Percentiles rank a stretch among this genome's conserved stretches.
phyloP scores from a whole-genome alignment of 805 yeast genomes.

The Ogataea kodamae region DNA sequence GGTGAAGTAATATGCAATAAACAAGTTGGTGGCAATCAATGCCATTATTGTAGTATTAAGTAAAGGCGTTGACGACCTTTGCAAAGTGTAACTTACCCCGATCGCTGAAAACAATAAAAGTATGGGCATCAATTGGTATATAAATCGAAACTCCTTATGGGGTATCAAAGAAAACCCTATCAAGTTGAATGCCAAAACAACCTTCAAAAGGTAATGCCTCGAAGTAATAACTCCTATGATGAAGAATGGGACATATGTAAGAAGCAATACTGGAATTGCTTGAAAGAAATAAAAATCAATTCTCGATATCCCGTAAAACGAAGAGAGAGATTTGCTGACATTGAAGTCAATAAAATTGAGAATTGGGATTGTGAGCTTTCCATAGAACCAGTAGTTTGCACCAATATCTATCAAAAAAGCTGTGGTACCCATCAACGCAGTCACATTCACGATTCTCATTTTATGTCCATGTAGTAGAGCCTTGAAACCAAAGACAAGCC shows the following conservation, averaged over 20 bases:
- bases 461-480: slow-evolving; percentile 18
- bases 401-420: slow-evolving; percentile 37
- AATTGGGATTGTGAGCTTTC: slow-evolving; percentile 54
- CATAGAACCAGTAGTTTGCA: slow-evolving; percentile 63
- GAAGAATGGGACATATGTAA: slow-evolving; percentile 64
- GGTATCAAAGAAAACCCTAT: slow-evolving; percentile 57
- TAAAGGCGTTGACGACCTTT: no score
- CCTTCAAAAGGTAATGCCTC: slow-evolving; percentile 21
- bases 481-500: slow-evolving; percentile 60
- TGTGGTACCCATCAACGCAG: slow-evolving; percentile 5
- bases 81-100: slow-evolving; percentile 26
- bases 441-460: slow-evolving; percentile 4
- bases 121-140: slow-evolving; percentile 81
- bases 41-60: slow-evolving; percentile 9
- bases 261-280: slow-evolving; percentile 72
- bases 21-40: slow-evolving; percentile 12
- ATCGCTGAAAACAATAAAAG: slow-evolving; percentile 50
- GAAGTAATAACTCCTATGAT: slow-evolving; percentile 38
- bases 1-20: slow-evolving; percentile 39
- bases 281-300: slow-evolving; percentile 82
- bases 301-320: slow-evolving; percentile 82
- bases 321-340: slow-evolving; percentile 64
- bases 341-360: slow-evolving; percentile 75
- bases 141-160: slow-evolving; percentile 90
- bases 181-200: slow-evolving; percentile 40